A percentile compares a stretch with the other conserved stretches of the same genome.
phyloP scores from a whole-genome alignment of 2,329 filamentous ascomycete genomes.

The Fusarium anthophilum region DNA sequence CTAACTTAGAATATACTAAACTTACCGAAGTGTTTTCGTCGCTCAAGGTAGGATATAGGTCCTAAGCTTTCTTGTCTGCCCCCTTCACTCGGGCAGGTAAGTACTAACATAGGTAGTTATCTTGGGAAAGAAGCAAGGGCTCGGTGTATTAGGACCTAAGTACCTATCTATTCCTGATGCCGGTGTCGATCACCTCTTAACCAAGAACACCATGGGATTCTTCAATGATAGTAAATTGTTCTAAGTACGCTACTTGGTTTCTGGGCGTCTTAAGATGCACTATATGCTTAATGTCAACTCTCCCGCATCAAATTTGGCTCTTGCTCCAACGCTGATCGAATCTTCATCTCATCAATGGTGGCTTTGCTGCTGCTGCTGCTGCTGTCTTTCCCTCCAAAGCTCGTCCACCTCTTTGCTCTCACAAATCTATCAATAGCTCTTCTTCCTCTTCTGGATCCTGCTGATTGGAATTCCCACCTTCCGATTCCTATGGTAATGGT shows the following conservation, averaged over 20 bases:
- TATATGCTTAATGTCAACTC: neutral
- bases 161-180: neutral
- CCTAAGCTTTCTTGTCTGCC: neutral
- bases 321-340: neutral
- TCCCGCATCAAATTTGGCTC: neutral
- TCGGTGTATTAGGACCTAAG: too few species aligned
- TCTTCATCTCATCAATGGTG: neutral
- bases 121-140: neutral
- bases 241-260: neutral
- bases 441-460: neutral
- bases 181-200: neutral
- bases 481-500: slow-evolving; percentile 44
- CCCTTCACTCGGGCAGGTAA: neutral
- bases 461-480: neutral
- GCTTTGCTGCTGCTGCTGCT: neutral
- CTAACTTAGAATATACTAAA: too few species aligned
- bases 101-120: neutral
- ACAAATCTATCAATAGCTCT: neutral
- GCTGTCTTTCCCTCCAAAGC: neutral
- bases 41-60: neutral
- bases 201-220: neutral
- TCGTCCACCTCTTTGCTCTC: neutral
- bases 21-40: neutral
- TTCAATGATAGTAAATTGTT: neutral
- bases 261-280: neutral